These are phyloP conservation scores for Kwoniella heveanensis DNA, from an alignment of 768 basidiomycete species.

Conservation along the genomic window DNA sequence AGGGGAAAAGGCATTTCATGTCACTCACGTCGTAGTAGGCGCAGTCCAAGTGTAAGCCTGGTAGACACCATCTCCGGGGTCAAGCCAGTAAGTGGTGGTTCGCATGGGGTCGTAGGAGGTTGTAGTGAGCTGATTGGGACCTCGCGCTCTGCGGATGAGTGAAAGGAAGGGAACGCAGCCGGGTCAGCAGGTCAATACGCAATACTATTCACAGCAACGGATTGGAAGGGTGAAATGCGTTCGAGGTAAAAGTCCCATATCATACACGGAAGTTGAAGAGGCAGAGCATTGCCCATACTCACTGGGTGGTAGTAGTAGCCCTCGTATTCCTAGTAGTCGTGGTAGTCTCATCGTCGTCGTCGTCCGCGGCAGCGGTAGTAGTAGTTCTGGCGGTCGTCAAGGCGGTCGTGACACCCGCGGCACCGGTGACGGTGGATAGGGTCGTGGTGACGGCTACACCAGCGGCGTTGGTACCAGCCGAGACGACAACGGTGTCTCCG, in stretches of 20 bases:
- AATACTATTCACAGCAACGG: no score
- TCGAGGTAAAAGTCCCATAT: no score
- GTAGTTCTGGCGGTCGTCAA: conserved; percentile 10
- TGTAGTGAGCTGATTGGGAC: conserved; percentile 3
- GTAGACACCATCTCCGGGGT: conserved; percentile 40
- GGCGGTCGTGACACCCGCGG: conserved; percentile 11
- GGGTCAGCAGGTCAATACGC: no score
- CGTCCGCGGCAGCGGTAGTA: conserved; percentile 6
- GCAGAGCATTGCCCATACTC: no score
- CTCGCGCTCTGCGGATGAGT: background rate
- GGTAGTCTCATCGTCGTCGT: conserved; percentile 13
- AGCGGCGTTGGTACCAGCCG: conserved; percentile 34
- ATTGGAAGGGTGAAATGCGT: no score
- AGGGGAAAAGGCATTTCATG: background rate
- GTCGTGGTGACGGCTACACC: conserved; percentile 32
- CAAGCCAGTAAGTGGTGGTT: conserved; percentile 38
- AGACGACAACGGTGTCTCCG: conserved; percentile 45
- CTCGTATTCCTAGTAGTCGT: conserved; percentile 16
- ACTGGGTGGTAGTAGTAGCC: conserved; percentile 18
- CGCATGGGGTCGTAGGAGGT: conserved; percentile 14
- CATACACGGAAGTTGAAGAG: no score
- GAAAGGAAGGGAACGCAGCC: background rate
- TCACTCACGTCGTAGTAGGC: conserved; percentile 36
- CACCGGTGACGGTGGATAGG: conserved; percentile 25
- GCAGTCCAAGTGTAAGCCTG: conserved; percentile 44